Conservation (phyloP, 177 flowering plant genomes). For the Vitis hybrid region DNA sequence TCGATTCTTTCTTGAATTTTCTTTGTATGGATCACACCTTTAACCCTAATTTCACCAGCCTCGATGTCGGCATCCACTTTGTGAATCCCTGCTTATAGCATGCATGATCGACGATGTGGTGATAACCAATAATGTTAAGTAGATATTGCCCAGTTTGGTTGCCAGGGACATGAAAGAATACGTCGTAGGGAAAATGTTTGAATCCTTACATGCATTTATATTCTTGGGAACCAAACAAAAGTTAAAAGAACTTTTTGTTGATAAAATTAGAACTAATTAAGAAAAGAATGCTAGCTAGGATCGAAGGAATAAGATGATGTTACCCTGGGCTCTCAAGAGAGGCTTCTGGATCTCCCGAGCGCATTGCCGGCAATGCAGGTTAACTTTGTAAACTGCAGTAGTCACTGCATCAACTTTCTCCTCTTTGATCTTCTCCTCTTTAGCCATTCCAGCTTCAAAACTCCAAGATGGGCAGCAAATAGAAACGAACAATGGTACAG, state of each 20-base stretch:
- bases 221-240: neutral
- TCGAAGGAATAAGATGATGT: neutral
- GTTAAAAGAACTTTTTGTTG: neutral
- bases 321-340: constrained; percentile 55
- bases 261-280: neutral
- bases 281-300: neutral
- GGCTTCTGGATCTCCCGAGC: constrained; percentile 51
- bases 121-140: no score
- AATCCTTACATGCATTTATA: no score
- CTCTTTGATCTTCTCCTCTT: constrained; percentile 25
- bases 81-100: constrained; percentile 38
- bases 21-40: constrained; percentile 42
- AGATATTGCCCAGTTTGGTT: no score
- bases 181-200: no score
- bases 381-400: constrained; percentile 56
- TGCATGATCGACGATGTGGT: no score
- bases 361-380: constrained; percentile 72
- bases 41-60: constrained; percentile 41
- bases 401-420: constrained; percentile 19
- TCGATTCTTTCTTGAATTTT: constrained; percentile 37
- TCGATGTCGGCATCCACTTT: constrained; percentile 41
- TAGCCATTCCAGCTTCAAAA: constrained; percentile 10
- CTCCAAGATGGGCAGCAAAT: no score
- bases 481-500: no score
- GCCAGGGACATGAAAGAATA: no score